Conservation (phyloP, 2,329 filamentous ascomycete species). For the Rhynchosporium secalis region DNA sequence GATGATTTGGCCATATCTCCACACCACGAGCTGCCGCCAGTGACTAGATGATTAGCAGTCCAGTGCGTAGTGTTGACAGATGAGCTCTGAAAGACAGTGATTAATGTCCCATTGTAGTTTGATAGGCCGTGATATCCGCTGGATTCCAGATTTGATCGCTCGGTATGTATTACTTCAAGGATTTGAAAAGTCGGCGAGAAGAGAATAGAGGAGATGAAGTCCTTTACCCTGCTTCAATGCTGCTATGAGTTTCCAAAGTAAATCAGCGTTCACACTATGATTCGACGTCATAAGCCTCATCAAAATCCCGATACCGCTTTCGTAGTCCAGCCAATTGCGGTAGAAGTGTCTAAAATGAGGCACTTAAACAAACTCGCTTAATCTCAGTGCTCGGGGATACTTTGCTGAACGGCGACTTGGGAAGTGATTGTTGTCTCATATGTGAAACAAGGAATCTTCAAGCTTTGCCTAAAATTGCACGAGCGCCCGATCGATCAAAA, state of each 20-base stretch:
- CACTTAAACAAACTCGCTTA: background rate
- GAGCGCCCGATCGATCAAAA: background rate
- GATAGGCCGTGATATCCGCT: constrained; percentile 20
- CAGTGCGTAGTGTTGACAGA: constrained; percentile 22
- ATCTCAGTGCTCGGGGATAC: background rate
- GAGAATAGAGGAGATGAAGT: too few species aligned
- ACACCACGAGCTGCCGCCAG: constrained; percentile 18
- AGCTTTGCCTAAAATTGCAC: background rate
- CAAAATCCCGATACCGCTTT: background rate
- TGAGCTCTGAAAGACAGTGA: constrained; percentile 13
- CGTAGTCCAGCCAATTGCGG: background rate
- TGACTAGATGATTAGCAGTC: constrained; percentile 19
- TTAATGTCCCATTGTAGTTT: constrained; percentile 14
- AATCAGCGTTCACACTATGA: background rate
- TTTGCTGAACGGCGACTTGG: background rate
- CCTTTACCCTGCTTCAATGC: background rate
- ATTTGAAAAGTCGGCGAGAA: background rate
- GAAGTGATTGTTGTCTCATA: background rate
- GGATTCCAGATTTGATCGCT: background rate
- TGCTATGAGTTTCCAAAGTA: background rate
- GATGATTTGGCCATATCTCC: constrained; percentile 17
- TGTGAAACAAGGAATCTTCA: background rate
- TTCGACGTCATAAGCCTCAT: background rate
- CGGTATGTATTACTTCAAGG: background rate
- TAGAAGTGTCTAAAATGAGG: background rate